Percentiles rank a stretch among this genome's conserved stretches.
phyloP scores from a whole-genome alignment of 2,329 filamentous ascomycete species.

The Aspergillus proliferans region DNA sequence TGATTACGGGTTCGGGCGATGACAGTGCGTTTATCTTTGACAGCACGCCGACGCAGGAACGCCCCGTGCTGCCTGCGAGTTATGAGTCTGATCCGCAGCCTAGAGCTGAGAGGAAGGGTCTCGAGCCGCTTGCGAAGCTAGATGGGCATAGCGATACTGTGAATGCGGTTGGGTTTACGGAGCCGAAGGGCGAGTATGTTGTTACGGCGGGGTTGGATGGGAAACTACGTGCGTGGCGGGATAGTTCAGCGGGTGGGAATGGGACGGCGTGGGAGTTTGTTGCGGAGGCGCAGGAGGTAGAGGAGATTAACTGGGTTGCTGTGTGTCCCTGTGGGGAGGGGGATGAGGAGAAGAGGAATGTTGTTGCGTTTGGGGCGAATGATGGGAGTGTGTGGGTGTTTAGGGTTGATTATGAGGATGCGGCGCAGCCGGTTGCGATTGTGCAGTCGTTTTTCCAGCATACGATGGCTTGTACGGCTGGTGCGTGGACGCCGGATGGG shows the following conservation, averaged over 20 bases:
- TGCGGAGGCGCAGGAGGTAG: conserved; percentile 77
- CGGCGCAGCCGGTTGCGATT: conserved; percentile 63
- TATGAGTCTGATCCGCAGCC: conserved; percentile 63
- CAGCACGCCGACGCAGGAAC: conserved; percentile 53
- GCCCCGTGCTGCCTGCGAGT: conserved; percentile 67
- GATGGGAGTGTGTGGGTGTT: conserved; percentile 97
- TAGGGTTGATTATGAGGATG: conserved; percentile 64
- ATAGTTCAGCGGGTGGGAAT: conserved; percentile 39
- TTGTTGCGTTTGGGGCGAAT: conserved; percentile 77
- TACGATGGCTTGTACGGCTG: conserved; percentile 77
- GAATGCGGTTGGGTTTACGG: conserved; percentile 77
- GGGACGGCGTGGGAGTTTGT: conserved; percentile 59
- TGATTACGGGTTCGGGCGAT: conserved; percentile 81
- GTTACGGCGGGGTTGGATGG: conserved; percentile 87
- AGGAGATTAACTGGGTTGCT: conserved; percentile 87
- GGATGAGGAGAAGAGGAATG: conserved; percentile 60
- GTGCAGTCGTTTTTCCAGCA: conserved; percentile 90
- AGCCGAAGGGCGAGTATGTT: conserved; percentile 74
- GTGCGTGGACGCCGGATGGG: conserved; percentile 84
- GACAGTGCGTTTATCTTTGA: conserved; percentile 86
- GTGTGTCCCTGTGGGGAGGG: conserved; percentile 60
- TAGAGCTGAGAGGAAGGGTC: conserved; percentile 51
- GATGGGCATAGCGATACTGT: conserved; percentile 92
- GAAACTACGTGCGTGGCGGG: conserved; percentile 65
- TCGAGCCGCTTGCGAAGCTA: conserved; percentile 64